A percentile compares a stretch with the other conserved stretches of the same genome.
These are phyloP conservation scores for Cercophora newfieldiana DNA, from an alignment of 495 filamentous ascomycete genomes.

Conservation along the genomic window DNA sequence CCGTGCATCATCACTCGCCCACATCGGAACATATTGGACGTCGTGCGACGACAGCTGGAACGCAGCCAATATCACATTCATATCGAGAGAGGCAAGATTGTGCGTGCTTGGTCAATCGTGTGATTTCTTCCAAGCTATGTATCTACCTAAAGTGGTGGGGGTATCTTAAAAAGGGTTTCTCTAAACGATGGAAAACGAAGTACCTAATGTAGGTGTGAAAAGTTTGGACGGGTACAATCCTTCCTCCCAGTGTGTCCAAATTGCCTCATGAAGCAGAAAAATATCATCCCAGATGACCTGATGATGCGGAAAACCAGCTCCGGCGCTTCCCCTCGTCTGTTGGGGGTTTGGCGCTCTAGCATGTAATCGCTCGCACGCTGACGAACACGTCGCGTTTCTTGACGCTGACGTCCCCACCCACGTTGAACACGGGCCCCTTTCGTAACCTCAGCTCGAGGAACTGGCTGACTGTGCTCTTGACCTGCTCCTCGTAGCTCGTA, in stretches of 20 bases:
- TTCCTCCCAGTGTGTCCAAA: constrained; percentile 19
- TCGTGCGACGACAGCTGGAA: neutral
- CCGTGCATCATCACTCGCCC: neutral
- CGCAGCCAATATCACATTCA: neutral
- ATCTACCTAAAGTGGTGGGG: neutral
- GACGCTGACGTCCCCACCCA: neutral
- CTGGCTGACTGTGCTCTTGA: constrained; percentile 42
- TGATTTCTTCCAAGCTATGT: neutral
- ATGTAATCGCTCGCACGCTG: neutral
- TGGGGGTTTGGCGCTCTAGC: neutral
- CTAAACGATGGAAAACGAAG: neutral
- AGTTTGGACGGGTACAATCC: constrained; percentile 2
- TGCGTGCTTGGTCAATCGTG: neutral
- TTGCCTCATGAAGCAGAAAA: constrained; percentile 6
- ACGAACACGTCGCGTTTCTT: constrained; percentile 19
- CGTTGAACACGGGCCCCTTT: constrained; percentile 14
- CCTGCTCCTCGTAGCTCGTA: constrained; percentile 47
- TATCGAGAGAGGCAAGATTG: neutral
- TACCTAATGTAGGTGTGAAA: neutral
- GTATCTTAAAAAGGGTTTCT: neutral
- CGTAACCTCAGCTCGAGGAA: constrained; percentile 33
- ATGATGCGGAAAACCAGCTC: neutral
- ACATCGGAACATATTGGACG: no score
- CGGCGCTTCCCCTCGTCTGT: neutral
- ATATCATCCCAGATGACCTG: neutral